These are phyloP conservation scores for Trypanosoma cruzi DNA, from an alignment of 208 protist genomes.

Conservation along the genomic window DNA sequence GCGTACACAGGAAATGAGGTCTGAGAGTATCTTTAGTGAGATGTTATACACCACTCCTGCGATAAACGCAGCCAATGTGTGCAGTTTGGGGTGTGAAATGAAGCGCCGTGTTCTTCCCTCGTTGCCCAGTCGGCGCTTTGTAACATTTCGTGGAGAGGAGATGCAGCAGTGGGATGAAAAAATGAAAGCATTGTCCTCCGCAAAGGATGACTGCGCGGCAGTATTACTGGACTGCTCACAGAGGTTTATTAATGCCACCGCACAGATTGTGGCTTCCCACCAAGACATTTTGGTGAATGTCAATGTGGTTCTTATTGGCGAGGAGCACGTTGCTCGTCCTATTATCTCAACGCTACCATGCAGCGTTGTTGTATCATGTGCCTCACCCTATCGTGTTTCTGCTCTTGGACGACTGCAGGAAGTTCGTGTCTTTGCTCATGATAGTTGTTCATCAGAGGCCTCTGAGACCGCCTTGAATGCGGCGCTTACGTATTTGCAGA, in stretches of 20 bases:
- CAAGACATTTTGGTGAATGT: constrained; percentile 23
- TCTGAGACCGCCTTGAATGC: constrained; percentile 51
- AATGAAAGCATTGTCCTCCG: constrained; percentile 24
- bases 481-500: constrained; percentile 57
- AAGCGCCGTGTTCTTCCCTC: constrained; percentile 24
- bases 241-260: constrained; percentile 32
- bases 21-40: constrained; percentile 12
- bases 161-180: constrained; percentile 34
- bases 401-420: constrained; percentile 49
- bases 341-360: constrained; percentile 42
- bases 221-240: constrained; percentile 65
- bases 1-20: not conserved
- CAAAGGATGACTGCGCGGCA: constrained; percentile 26
- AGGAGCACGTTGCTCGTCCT: constrained; percentile 30
- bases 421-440: constrained; percentile 53
- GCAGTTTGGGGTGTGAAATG: constrained; percentile 8
- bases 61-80: constrained; percentile 21
- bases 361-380: constrained; percentile 46
- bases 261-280: constrained; percentile 42
- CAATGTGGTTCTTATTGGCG: constrained; percentile 56
- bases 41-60: constrained; percentile 12
- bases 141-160: constrained; percentile 39
- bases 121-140: constrained; percentile 27
- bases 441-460: constrained; percentile 45
- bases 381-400: constrained; percentile 35